Evolutionary conservation across 495 filamentous ascomycete genomes (phyloP), one percentile per base, ranked within the genome.

Genomic region (Penicillium ochrochloron): DNA sequence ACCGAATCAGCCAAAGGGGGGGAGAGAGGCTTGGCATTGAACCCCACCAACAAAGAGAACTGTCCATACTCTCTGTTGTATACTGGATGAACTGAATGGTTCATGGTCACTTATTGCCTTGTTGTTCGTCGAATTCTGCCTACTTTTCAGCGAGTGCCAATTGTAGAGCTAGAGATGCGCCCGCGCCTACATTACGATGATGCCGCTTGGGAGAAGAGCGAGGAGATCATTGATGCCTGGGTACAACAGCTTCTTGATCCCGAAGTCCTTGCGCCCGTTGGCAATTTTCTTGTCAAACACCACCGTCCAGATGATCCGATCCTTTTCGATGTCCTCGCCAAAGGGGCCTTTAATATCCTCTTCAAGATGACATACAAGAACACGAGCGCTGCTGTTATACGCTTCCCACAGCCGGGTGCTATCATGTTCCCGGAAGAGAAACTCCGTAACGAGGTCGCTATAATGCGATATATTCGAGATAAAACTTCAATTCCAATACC

Each of bases 401-500:
- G 42, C 6, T 46, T 46, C 42, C 42, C 42, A 14, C 21, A 11
- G 42, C 42, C 42, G 8, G 42, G 42, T 15, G 42, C 42, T 7
- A 14, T 46, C 11, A 46, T 46, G 63, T 78, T 75, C 61, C 74
- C 73, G 0, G 74, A 76, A 62, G 75, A 76, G 33, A 78, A 79
- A 61, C 53, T 79, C 17, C 61, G 42, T 7, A 75, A 77, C 65
- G 80, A 83, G 50, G 76, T 72, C 5, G 71, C 78, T 53, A 73
- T 75, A 1, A 27, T 27, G 25, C 25, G 25, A 27, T 27, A 27
- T 27, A 27, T 27, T 27, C 25, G 25, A 27, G 25, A 4, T 27
- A 27, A 27, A 27, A 27, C 25, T 4, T 27, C 25, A 27, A 27
- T 27, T 27, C 25, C 25, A 4, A 4, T 27, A 27, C 25, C 25